These are phyloP conservation scores for Sabuloglossum arenarium DNA, from an alignment of 495 filamentous ascomycete species.

Conservation along the genomic window DNA sequence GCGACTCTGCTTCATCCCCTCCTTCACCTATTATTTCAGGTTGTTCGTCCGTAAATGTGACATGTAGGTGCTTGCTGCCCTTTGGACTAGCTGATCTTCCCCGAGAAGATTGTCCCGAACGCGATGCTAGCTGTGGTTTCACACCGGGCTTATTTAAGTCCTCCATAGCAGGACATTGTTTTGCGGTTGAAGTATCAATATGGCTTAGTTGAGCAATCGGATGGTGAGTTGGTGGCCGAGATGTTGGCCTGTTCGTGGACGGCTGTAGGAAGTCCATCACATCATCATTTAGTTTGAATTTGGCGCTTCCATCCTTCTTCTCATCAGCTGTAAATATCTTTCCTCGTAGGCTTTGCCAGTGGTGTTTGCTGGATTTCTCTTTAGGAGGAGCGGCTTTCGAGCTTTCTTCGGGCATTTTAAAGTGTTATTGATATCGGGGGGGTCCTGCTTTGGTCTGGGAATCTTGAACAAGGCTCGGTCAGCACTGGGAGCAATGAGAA, in stretches of 20 bases:
- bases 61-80: conserved; percentile 37
- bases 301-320: neutral
- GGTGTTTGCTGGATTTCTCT: neutral
- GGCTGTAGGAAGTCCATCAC: conserved; percentile 5
- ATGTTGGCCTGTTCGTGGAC: neutral
- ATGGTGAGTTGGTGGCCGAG: neutral
- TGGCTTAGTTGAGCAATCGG: neutral
- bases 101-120: neutral
- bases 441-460: neutral
- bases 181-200: conserved; percentile 4
- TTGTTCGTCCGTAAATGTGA: conserved; percentile 43
- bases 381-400: neutral
- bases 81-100: neutral
- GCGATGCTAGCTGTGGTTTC: neutral
- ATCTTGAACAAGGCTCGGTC: neutral
- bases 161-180: neutral
- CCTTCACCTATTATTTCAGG: conserved; percentile 74
- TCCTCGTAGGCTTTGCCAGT: neutral
- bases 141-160: neutral
- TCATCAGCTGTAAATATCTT: conserved; percentile 1
- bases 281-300: conserved; percentile 1
- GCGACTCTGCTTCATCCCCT: conserved; percentile 58
- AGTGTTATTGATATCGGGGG: neutral
- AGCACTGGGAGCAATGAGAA: neutral
- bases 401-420: neutral